Percentiles rank a stretch among this genome's conserved stretches.
phyloP scores from a whole-genome alignment of 768 basidiomycete species.

The Pleurotus eryngii region DNA sequence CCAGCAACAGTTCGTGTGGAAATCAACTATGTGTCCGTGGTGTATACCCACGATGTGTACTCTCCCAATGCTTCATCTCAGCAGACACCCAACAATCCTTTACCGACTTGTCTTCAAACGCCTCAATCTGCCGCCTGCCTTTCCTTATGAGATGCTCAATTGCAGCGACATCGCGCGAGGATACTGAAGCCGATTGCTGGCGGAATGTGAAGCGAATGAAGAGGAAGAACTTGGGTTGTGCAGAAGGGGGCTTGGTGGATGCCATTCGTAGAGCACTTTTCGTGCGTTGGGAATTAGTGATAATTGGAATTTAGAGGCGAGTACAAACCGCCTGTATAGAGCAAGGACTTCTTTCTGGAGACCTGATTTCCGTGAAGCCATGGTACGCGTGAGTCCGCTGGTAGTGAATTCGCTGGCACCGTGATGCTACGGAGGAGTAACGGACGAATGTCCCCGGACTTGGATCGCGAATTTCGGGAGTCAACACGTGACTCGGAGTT shows the following conservation, averaged over 20 bases:
- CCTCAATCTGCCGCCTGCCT: conserved; percentile 63
- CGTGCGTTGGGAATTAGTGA: neutral
- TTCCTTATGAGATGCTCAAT: conserved; percentile 78
- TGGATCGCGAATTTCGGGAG: too few relatives aligned
- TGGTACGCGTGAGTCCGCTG: conserved; percentile 3
- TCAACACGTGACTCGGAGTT: neutral
- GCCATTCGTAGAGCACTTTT: conserved; percentile 75
- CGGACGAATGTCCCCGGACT: too few relatives aligned
- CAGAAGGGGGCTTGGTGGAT: conserved; percentile 55
- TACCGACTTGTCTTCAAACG: conserved; percentile 63
- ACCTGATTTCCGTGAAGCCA: conserved; percentile 35
- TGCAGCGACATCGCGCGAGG: conserved; percentile 62
- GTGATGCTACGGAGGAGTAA: too few relatives aligned
- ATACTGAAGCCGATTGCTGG: conserved; percentile 54
- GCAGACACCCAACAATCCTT: conserved; percentile 73
- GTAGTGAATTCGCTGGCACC: too few relatives aligned
- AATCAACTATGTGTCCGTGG: conserved; percentile 1
- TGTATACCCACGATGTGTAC: conserved; percentile 1
- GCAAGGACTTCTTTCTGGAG: conserved; percentile 51
- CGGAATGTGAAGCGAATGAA: conserved; percentile 70
- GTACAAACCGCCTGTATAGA: conserved; percentile 38
- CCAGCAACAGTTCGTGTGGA: too few relatives aligned
- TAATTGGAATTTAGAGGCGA: neutral
- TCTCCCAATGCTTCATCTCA: conserved; percentile 65
- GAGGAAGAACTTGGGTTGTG: conserved; percentile 64